Evolutionary conservation across 306 rosid genomes (phyloP).

Genomic region (Corylus americana): DNA sequence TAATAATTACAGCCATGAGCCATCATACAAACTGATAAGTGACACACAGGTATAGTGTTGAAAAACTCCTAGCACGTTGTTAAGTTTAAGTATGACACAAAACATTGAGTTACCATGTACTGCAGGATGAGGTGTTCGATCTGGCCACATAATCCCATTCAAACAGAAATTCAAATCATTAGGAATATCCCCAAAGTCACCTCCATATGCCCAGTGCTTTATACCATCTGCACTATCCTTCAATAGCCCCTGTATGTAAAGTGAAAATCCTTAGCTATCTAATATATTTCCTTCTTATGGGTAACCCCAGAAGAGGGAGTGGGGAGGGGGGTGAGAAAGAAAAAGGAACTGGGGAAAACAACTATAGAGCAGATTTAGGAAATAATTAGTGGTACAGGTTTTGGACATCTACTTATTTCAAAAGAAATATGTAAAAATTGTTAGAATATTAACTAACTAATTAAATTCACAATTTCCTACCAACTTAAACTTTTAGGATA

Average conservation of each 20-base stretch:
- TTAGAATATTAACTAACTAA: no score
- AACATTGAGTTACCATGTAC: constrained; percentile 58
- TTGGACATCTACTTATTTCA: neutral
- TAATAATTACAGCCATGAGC: constrained; percentile 24
- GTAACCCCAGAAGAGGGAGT: neutral
- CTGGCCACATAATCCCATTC: constrained; percentile 79
- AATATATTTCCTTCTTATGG: neutral
- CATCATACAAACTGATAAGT: constrained; percentile 2
- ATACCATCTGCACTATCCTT: constrained; percentile 55
- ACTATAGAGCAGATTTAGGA: neutral
- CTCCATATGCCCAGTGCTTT: constrained; percentile 96
- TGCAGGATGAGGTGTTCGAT: constrained; percentile 94
- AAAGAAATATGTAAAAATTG: neutral
- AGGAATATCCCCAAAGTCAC: constrained; percentile 91
- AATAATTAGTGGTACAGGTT: neutral
- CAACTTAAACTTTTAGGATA: no score
- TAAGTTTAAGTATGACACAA: constrained; percentile 1
- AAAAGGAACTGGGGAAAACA: neutral
- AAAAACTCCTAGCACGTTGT: constrained; percentile 1
- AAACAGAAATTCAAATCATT: constrained; percentile 89
- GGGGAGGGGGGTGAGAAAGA: neutral
- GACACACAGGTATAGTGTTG: neutral
- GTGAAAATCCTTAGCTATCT: constrained; percentile 9
- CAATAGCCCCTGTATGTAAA: constrained; percentile 55
- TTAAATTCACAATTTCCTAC: no score